Conservation (phyloP, 1,284 basidiomycete species). For the Ustilago cynodontis region DNA sequence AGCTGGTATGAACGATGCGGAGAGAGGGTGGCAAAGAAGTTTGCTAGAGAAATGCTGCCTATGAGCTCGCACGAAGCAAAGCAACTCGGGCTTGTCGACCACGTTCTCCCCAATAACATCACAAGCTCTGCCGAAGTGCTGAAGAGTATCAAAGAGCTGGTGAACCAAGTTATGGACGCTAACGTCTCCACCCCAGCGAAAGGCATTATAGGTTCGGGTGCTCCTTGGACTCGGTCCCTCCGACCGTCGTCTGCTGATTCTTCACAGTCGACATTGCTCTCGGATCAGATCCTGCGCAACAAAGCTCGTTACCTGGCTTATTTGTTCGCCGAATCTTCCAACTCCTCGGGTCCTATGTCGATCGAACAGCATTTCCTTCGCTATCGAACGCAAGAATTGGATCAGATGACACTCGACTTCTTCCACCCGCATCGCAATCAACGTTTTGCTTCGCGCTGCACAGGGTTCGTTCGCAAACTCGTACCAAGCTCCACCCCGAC, state of each 20-base stretch:
- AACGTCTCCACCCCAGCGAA: not conserved
- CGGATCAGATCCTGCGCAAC: constrained; percentile 61
- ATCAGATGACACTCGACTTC: constrained; percentile 72
- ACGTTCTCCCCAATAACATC: constrained; percentile 35
- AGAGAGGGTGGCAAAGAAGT: constrained; percentile 61
- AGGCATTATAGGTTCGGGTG: constrained; percentile 20
- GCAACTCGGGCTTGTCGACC: constrained; percentile 48
- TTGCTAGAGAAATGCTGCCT: constrained; percentile 71
- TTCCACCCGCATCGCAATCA: constrained; percentile 70
- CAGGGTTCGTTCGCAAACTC: constrained; percentile 72
- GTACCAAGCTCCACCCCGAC: constrained; percentile 69
- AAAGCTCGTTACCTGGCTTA: constrained; percentile 66
- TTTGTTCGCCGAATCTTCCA: constrained; percentile 38
- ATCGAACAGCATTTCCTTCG: constrained; percentile 50
- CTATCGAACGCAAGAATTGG: constrained; percentile 71
- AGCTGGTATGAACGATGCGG: constrained; percentile 71
- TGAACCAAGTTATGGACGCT: constrained; percentile 51
- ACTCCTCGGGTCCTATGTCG: constrained; percentile 24
- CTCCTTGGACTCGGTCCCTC: constrained; percentile 56
- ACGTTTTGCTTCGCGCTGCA: constrained; percentile 71
- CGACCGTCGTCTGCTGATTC: constrained; percentile 29
- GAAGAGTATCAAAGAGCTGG: constrained; percentile 30
- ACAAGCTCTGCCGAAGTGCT: constrained; percentile 20
- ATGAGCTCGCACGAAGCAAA: constrained; percentile 66
- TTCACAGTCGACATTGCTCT: constrained; percentile 36